Evolutionary conservation across 1,284 basidiomycete species (phyloP).

Genomic region (Ceratorhiza oryzae-sativae): DNA sequence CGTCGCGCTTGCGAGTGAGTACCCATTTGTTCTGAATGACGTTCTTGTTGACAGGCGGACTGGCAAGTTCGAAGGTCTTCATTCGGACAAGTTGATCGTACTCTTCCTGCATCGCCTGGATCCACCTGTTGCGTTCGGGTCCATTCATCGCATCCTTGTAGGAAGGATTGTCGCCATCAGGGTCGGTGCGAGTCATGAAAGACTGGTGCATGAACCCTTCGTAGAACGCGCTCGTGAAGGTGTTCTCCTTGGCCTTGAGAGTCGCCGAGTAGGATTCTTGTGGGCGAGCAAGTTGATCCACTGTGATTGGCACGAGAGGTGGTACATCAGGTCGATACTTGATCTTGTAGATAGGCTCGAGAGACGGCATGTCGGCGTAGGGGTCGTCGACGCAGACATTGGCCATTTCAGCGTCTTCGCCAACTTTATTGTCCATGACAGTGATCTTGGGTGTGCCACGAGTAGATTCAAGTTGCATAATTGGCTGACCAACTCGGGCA

Average conservation of each 20-base stretch:
- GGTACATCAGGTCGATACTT: neutral
- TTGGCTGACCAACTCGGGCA: neutral
- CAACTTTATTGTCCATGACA: neutral
- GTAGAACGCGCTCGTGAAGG: neutral
- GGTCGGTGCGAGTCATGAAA: neutral
- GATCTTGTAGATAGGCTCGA: neutral
- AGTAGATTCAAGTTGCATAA: neutral
- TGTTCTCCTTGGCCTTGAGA: neutral
- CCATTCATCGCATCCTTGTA: conserved; percentile 2
- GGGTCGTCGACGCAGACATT: neutral
- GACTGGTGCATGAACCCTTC: neutral
- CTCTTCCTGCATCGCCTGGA: neutral
- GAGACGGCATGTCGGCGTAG: neutral
- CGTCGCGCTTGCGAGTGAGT: conserved; percentile 48
- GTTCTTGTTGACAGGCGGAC: too few relatives aligned
- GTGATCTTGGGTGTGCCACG: neutral
- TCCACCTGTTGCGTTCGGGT: neutral
- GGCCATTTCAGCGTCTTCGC: neutral
- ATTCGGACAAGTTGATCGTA: neutral
- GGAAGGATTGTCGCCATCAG: neutral
- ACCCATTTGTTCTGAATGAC: conserved; percentile 48
- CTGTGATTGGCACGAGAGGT: neutral
- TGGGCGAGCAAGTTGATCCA: neutral
- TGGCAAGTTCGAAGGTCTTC: neutral
- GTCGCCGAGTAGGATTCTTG: neutral